Conservation (phyloP, 352 stramenopile genomes). For the Phytophthora melonis region DNA sequence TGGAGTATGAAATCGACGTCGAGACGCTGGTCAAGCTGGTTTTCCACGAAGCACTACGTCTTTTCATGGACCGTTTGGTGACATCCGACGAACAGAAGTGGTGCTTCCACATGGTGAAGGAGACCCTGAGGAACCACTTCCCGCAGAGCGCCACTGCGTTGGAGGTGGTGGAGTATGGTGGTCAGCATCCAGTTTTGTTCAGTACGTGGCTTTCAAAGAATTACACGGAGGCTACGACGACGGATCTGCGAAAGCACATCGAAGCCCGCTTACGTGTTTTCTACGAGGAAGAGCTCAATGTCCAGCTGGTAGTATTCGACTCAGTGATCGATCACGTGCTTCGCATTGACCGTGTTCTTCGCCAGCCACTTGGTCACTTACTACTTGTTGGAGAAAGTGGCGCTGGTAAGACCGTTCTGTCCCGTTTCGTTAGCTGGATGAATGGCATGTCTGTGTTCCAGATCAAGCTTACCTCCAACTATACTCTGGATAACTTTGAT, state of each 20-base stretch:
- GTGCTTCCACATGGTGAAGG: conserved; percentile 94
- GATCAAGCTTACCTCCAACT: conserved; percentile 99
- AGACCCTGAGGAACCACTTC: conserved; percentile 85
- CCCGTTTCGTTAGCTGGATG: conserved; percentile 99
- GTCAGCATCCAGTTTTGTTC: conserved; percentile 96
- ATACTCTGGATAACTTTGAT: conserved; percentile 99
- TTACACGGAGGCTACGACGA: conserved; percentile 94
- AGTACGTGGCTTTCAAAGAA: conserved; percentile 98
- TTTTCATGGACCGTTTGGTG: conserved; percentile 99
- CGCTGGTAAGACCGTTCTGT: conserved; percentile 99
- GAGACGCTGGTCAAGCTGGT: conserved; percentile 98
- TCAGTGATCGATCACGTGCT: conserved; percentile 99
- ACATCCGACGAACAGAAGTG: conserved; percentile 96
- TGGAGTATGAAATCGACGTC: conserved; percentile 95
- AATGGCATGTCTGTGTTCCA: conserved; percentile 99
- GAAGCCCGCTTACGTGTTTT: conserved; percentile 97
- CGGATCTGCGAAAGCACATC: conserved; percentile 97
- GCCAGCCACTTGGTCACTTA: conserved; percentile 98
- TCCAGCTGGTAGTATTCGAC: conserved; percentile 99
- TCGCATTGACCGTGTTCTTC: conserved; percentile 97
- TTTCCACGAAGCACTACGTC: conserved; percentile 94
- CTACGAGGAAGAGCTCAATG: conserved; percentile 99
- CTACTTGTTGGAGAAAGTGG: conserved; percentile 99
- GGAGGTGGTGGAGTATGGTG: conserved; percentile 74
- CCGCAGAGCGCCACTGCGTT: conserved; percentile 80